Conservation (phyloP, 148 eudicot genomes). For the Heliosperma pusillum region DNA sequence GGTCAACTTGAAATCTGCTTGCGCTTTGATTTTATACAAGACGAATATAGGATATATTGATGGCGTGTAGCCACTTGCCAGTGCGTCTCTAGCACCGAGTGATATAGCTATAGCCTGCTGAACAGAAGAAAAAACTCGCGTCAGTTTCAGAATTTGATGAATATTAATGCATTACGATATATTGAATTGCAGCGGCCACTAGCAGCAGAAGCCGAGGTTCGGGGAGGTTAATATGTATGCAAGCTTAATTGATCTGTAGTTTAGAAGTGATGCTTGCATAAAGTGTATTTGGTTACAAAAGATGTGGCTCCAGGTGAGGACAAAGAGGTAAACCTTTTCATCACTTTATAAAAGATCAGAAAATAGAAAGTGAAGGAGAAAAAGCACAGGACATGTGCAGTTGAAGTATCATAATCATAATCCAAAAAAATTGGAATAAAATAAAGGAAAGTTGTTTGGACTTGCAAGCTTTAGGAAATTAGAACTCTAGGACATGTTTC, state of each 20-base stretch:
- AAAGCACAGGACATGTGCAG: slow-evolving; percentile 2
- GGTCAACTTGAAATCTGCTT: slow-evolving; percentile 17
- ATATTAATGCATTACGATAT: neutral
- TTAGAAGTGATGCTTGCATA: slow-evolving; percentile 9
- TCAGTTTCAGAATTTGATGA: neutral
- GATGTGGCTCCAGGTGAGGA: slow-evolving; percentile 4
- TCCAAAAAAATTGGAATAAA: slow-evolving; percentile 19
- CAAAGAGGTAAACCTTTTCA: slow-evolving; percentile 16
- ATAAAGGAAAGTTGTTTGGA: slow-evolving; percentile 15
- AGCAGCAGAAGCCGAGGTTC: too few species aligned
- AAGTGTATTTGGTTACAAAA: slow-evolving; percentile 3
- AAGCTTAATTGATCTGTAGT: neutral
- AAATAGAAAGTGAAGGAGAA: neutral
- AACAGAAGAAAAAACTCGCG: slow-evolving; percentile 2
- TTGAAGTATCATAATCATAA: slow-evolving; percentile 23
- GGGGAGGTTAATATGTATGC: neutral
- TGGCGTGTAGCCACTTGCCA: slow-evolving; percentile 4
- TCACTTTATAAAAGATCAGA: slow-evolving; percentile 16
- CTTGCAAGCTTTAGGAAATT: slow-evolving; percentile 2
- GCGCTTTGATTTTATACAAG: slow-evolving; percentile 14
- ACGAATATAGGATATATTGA: slow-evolving; percentile 7
- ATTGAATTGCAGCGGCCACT: too few species aligned
- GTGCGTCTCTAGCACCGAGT: neutral
- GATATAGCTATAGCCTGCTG: slow-evolving; percentile 15
- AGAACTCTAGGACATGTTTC: slow-evolving; percentile 12